Base-by-base conservation (phyloP, 2,329 filamentous ascomycete species). In the Pestalotiopsis sp. region DNA sequence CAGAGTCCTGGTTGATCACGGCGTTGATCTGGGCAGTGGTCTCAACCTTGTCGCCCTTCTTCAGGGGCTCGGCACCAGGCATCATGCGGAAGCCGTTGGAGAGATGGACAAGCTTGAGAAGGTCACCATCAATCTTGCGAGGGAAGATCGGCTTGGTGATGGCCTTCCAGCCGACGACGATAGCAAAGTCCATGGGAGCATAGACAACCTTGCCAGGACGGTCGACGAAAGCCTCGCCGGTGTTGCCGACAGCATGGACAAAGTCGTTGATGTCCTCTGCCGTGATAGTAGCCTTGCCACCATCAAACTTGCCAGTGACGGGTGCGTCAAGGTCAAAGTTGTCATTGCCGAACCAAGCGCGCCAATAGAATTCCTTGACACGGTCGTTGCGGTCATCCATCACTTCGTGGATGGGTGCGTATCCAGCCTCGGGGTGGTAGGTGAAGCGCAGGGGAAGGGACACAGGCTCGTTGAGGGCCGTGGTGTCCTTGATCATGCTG, bases 141-240 rank as follows among this genome's bases (percentile, higher is more conserved):
- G 96, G 96, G 88, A 99, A 99, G 81, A 99, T 99, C 14, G 96
- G 96, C 87, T 98, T 98, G 12, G 95, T 99, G 77, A 99, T 99
- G 58, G 96, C 96, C 84, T 99, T 98, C 95, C 95, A 98, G 71
- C 95, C 95, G 65, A 97, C 92, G n/a, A 98, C 95, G 73, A 98
- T 97, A 73, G 95, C 95, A 77, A 97, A 99, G 82, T 99, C 96
- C 96, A 99, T 99, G 39, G 97, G 96, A 7, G 96, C 96, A 75
- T 92, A 95, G 72, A 98, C 93, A 71, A 93, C 91, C 85, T 98
- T 98, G 74, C 94, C 95, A 59, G 95, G 95, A 62, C 95, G 90
- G 77, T 98, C 95, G 66, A 99, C 95, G 74, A 99, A 99, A 7
- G 96, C 95, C 80, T 99, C 96, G 49, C 95, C 95, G 14, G 93